Percentiles rank a stretch among this genome's conserved stretches.
Conservation (phyloP, 495 filamentous ascomycete genomes). For the Opeltia flavorubescens region DNA sequence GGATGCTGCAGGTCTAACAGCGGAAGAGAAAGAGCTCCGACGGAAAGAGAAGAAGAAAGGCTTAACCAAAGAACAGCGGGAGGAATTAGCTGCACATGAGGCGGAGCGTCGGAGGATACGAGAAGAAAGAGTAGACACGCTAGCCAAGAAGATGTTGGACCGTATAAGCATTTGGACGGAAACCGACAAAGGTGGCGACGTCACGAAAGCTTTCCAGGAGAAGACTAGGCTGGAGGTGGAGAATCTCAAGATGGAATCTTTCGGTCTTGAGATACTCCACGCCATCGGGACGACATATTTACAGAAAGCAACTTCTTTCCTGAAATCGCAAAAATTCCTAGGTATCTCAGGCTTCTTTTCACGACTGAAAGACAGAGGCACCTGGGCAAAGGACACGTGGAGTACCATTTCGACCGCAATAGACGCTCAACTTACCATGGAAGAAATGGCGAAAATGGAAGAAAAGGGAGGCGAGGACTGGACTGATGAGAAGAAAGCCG, state of each 20-base stretch:
- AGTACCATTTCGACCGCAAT: conserved; percentile 95
- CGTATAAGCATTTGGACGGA: conserved; percentile 94
- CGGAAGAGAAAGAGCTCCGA: conserved; percentile 62
- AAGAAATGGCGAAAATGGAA: conserved; percentile 95
- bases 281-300: conserved; percentile 84
- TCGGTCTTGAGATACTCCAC: conserved; percentile 93
- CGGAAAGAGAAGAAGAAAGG: conserved; percentile 86
- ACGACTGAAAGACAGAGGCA: conserved; percentile 90
- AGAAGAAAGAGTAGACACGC: conserved; percentile 77
- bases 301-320: conserved; percentile 68
- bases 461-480: conserved; percentile 93
- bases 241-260: conserved; percentile 98
- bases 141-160: conserved; percentile 74
- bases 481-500: conserved; percentile 96
- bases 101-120: conserved; percentile 68
- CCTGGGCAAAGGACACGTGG: conserved; percentile 95
- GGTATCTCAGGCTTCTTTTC: conserved; percentile 92
- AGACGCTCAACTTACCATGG: conserved; percentile 94
- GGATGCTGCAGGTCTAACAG: conserved; percentile 52
- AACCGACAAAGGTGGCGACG: conserved; percentile 75
- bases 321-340: conserved; percentile 93
- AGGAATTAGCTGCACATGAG: conserved; percentile 79
- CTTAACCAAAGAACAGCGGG: conserved; percentile 75
- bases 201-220: conserved; percentile 78
- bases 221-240: conserved; percentile 94